Conservation (phyloP, 73 alveolate species). For the Stentor coeruleus region DNA sequence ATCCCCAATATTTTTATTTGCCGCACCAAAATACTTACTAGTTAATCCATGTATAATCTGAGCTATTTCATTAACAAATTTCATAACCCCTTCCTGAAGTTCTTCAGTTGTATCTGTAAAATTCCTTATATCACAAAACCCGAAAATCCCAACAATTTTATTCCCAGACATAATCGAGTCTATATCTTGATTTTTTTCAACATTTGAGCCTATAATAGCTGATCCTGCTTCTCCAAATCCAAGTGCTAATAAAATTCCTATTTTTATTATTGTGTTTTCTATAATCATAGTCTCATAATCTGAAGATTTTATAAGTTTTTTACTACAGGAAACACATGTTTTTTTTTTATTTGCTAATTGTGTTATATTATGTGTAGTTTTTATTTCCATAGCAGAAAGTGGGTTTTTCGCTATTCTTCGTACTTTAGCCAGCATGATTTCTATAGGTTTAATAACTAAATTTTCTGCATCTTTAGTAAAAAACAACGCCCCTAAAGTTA, state of each 20-base stretch:
- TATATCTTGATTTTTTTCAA: slow-evolving; percentile 87
- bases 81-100: slow-evolving; percentile 84
- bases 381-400: too few species aligned
- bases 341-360: too few species aligned
- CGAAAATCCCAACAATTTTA: slow-evolving; percentile 89
- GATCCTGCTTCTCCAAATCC: slow-evolving; percentile 99
- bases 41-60: slow-evolving; percentile 76
- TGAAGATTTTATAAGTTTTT: too few species aligned
- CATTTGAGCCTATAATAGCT: slow-evolving; percentile 84
- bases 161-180: slow-evolving; percentile 95
- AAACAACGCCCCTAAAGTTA: slow-evolving; percentile 54
- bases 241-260: slow-evolving; percentile 92
- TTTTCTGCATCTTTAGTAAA: slow-evolving; percentile 63
- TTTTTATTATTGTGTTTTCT: slow-evolving; percentile 91
- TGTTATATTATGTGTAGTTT: too few species aligned
- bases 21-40: slow-evolving; percentile 71
- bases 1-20: slow-evolving; percentile 90
- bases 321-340: too few species aligned
- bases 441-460: slow-evolving; percentile 64
- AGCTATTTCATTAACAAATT: slow-evolving; percentile 71
- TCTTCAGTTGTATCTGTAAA: slow-evolving; percentile 98
- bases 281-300: slow-evolving; percentile 82
- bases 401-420: slow-evolving; percentile 68
- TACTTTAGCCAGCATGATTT: slow-evolving; percentile 55
- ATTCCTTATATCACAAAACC: slow-evolving; percentile 97